Evolutionary conservation across 805 yeast species (phyloP), one percentile per base, ranked within the genome.

Genomic region (Wickerhamiella cacticola): DNA sequence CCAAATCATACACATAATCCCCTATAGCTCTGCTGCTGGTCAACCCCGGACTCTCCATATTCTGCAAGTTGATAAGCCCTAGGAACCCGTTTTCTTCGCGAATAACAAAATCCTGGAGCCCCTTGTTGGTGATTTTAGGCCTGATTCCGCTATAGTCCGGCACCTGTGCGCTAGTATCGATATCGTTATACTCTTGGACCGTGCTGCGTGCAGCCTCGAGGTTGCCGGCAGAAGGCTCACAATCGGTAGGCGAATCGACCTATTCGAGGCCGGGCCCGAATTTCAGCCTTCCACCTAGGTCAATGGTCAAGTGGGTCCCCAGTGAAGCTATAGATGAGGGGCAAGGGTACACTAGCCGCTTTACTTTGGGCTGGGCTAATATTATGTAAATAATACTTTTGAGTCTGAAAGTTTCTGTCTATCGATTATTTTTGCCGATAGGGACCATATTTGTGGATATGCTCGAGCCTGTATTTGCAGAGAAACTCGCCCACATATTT

Each of bases 251-350:
- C 5, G 53, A 39, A 7, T 56, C 73, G 1, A 82, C 75, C 83
- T 92, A 86, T 61, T 86, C 92, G 36, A 84, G 63, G 60, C 87
- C 95, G 0, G 96, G 96, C 0, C 96, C 96, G 60, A 87, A 88
- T 53, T 76, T 73, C 22, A 87, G 64, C 54, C 79, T 80, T 0
- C 94, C 92, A 3, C 82, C 87, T 47, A 87, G 64, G 57, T 84
- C 94, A 24, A 87, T 66, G 0, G 96, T 87, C 52, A 88, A 64
- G 66, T 87, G 96, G 0, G 92, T 82, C 0, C 96, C 96, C 48
- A 87, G 67, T 0, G 94, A 82, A n/a, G 82, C 70, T 28, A 53
- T 72, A n/a, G 79, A 77, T 1, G 79, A 71, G 1, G 86, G 85
- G 49, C 85, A 80, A 1, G 96, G 96, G 60, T 87, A 87, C 0